These are phyloP conservation scores for Cyamopsis tetragonoloba DNA, from an alignment of 306 rosid species.

Conservation along the genomic window DNA sequence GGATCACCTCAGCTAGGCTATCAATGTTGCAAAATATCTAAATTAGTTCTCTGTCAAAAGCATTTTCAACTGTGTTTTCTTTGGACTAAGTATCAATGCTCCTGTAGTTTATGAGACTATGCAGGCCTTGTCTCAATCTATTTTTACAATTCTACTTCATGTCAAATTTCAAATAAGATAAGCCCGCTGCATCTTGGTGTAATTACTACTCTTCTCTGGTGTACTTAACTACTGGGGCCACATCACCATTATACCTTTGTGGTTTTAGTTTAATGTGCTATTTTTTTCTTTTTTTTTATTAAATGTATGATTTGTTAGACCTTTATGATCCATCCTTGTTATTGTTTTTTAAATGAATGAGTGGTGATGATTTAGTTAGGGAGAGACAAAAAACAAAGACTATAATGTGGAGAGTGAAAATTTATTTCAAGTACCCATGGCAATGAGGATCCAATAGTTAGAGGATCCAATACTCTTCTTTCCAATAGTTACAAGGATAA, in stretches of 20 bases:
- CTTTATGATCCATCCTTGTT: background rate
- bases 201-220: background rate
- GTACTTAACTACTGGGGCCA: background rate
- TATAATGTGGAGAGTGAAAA: too few relatives aligned
- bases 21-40: background rate
- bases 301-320: background rate
- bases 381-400: too few relatives aligned
- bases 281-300: background rate
- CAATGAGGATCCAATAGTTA: too few relatives aligned
- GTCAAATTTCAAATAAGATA: too few relatives aligned
- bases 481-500: too few relatives aligned
- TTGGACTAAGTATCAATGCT: background rate
- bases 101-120: background rate
- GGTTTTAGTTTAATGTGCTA: background rate
- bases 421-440: too few relatives aligned
- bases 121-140: constrained; percentile 9
- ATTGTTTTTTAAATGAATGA: too few relatives aligned
- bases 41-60: background rate
- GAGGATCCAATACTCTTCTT: too few relatives aligned
- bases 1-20: background rate
- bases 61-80: background rate
- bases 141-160: background rate
- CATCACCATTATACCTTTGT: background rate
- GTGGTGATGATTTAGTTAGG: too few relatives aligned
- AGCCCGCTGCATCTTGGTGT: background rate